Conservation (phyloP, 441 rosid species). For the Pelargonium myrrhifolium region DNA sequence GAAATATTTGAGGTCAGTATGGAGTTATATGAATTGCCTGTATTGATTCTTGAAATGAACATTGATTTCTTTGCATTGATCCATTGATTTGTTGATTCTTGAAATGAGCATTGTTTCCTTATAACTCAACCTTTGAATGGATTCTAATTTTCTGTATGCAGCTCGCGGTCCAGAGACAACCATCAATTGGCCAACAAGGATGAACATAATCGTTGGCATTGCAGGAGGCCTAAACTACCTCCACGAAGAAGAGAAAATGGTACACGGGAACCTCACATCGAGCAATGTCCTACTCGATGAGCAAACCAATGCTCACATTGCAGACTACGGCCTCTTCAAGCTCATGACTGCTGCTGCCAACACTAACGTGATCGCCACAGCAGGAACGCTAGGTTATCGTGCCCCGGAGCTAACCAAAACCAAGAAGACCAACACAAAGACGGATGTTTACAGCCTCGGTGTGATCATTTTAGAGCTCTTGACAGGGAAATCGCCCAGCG, state of each 20-base stretch:
- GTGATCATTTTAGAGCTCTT: conserved; percentile 52
- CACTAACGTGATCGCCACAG: conserved; percentile 53
- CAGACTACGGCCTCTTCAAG: conserved; percentile 54
- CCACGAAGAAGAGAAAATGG: conserved; percentile 42
- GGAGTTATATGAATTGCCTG: too few species aligned
- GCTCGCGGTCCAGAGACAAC: conserved; percentile 63
- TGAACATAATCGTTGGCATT: conserved; percentile 53
- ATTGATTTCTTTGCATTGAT: too few species aligned
- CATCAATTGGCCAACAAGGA: conserved; percentile 52
- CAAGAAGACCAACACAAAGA: conserved; percentile 55
- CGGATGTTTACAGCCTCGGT: conserved; percentile 62
- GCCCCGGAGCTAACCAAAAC: conserved; percentile 61
- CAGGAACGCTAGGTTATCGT: conserved; percentile 54
- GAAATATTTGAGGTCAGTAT: too few species aligned
- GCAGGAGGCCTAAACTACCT: conserved; percentile 49
- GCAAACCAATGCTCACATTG: conserved; percentile 44
- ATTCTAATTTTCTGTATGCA: conserved; percentile 15
- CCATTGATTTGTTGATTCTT: too few species aligned
- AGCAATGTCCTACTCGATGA: conserved; percentile 60
- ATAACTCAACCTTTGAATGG: too few species aligned
- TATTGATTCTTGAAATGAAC: too few species aligned
- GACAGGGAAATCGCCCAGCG: conserved; percentile 65
- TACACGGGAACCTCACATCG: conserved; percentile 64
- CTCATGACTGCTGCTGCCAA: conserved; percentile 62
- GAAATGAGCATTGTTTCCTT: too few species aligned